Base-by-base conservation (phyloP, 768 basidiomycete genomes). In the Termitomyces sp. region DNA sequence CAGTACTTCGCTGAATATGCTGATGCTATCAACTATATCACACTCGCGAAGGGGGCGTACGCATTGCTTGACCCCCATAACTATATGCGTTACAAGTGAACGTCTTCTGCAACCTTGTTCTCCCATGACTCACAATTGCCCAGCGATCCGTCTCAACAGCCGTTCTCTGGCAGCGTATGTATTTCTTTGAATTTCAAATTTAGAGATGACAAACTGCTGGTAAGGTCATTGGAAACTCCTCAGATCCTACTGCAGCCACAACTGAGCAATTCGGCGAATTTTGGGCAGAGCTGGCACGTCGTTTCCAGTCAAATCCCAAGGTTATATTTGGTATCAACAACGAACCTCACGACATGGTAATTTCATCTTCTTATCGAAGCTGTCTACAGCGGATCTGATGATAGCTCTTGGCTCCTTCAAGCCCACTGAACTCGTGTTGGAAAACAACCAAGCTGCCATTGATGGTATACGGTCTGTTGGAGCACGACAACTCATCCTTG, bases 241-340 rank as follows among this genome's bases (percentile, higher is more conserved):
- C 77, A 1, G 80, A 81, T 61, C 75, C 79, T 32, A 76, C 67
- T 2, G 80, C 79, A 40, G 80, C 79, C 3, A 79, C 79, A 0
- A 80, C 79, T 0, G 59, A 56, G n/a, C 77, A 81, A 62, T 81
- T 81, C 63, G 67, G 70, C 29, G 72, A 67, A 36, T 81, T 81
- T 66, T 81, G 78, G 77, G 52, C 69, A 42, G 77, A 81, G 54
- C 69, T 81, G 32, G 79, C 79, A 11, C 59, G 62, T 5, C 75
- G 80, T 10, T 81, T 81, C 62, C 69, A 63, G 0, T 54, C 61
- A 37, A 81, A 80, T 58, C 75, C 76, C 7, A 76, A 75, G 25
- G 79, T 81, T 40, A 65, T 81, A n/a, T 81, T 81, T 63, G 78
- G 79, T 3, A 75, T 80, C 47, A 79, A 79, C 67, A 81, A 81